A percentile compares a stretch with the other conserved stretches of the same genome.
phyloP scores from a whole-genome alignment of 169 alveolate genomes.

The Plasmodium yoelii region DNA sequence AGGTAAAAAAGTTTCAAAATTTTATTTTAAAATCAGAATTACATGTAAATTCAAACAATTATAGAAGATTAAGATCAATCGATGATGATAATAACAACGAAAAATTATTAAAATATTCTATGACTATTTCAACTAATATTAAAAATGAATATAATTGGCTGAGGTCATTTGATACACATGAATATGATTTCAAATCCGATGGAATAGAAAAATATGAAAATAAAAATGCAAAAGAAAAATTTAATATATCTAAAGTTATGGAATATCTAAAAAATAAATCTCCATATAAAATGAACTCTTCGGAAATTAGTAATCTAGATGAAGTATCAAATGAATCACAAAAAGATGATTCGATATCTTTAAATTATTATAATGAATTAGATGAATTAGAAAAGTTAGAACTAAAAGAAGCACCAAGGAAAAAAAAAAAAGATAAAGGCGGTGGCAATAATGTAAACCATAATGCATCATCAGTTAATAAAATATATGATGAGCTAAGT shows the following conservation, averaged over 20 bases:
- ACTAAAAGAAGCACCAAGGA: constrained; percentile 28
- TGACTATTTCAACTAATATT: constrained; percentile 48
- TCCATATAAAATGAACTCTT: constrained; percentile 72
- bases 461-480: constrained; percentile 29
- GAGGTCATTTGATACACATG: constrained; percentile 73
- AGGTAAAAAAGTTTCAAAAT: constrained; percentile 84
- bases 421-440: constrained; percentile 52
- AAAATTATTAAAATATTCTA: constrained; percentile 68
- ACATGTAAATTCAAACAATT: constrained; percentile 40
- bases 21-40: constrained; percentile 83
- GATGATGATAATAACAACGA: constrained; percentile 65
- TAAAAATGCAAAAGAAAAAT: constrained; percentile 59
- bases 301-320: constrained; percentile 59
- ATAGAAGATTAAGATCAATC: constrained; percentile 59
- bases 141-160: constrained; percentile 74
- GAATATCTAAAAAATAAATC: constrained; percentile 74
- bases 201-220: constrained; percentile 74
- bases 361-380: constrained; percentile 68
- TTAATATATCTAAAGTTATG: constrained; percentile 75
- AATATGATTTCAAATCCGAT: constrained; percentile 65
- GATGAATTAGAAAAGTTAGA: constrained; percentile 72
- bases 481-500: constrained; percentile 42
- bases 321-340: constrained; percentile 28
- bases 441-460: constrained; percentile 10
- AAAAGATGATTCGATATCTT: constrained; percentile 45